Conservation (phyloP, 768 basidiomycete species). For the Suillus lakei region DNA sequence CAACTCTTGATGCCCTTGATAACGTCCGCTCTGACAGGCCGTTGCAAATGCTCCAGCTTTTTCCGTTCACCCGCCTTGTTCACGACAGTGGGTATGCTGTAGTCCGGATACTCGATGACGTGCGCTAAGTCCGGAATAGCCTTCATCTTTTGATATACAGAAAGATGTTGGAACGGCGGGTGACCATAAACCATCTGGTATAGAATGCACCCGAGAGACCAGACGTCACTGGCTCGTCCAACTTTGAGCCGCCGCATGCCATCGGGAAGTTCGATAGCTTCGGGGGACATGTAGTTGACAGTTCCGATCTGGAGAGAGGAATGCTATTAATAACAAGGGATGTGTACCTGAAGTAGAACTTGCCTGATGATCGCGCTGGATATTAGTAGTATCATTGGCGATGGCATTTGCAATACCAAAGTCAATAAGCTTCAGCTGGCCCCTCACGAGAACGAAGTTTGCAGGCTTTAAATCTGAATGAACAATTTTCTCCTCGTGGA, state of each 20-base stretch:
- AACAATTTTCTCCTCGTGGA: conserved; percentile 98
- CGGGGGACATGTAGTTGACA: conserved; percentile 99
- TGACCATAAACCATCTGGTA: conserved; percentile 99
- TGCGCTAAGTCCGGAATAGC: conserved; percentile 84
- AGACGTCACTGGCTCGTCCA: conserved; percentile 94
- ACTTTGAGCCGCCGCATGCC: conserved; percentile 92
- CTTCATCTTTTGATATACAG: conserved; percentile 88
- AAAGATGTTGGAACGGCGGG: conserved; percentile 88
- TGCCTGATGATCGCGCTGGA: conserved; percentile 95
- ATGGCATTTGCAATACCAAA: conserved; percentile 99
- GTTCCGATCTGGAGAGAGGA: conserved; percentile 75
- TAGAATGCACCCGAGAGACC: conserved; percentile 96
- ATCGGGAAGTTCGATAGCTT: conserved; percentile 89
- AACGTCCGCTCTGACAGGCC: conserved; percentile 74
- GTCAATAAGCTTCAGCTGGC: conserved; percentile 95
- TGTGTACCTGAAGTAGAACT: conserved; percentile 11
- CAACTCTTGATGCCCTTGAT: conserved; percentile 85
- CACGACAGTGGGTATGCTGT: conserved; percentile 51
- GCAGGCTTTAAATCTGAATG: conserved; percentile 99
- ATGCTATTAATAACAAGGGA: conserved; percentile 2
- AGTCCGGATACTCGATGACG: conserved; percentile 82
- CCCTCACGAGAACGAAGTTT: conserved; percentile 96
- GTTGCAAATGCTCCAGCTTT: conserved; percentile 70
- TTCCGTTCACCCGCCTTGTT: conserved; percentile 41
- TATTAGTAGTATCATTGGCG: conserved; percentile 98